Evolutionary conservation across 495 filamentous ascomycete species (phyloP).

Genomic region (Penicillium subrubescens): DNA sequence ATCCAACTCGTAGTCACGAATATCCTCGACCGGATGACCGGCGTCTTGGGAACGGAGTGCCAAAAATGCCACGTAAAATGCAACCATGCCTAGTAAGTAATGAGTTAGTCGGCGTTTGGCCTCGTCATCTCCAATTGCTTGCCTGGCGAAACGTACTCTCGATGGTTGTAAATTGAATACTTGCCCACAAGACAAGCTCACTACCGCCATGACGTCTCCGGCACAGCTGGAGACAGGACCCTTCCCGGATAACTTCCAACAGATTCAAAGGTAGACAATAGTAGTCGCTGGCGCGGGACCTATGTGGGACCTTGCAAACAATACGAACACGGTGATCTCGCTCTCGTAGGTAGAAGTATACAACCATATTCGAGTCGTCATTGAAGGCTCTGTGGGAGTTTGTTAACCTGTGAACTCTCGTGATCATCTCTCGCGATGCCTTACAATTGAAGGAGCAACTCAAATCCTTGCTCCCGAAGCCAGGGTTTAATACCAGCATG

Average conservation of each 20-base stretch:
- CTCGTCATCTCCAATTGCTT: neutral
- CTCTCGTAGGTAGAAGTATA: slow-evolving; percentile 58
- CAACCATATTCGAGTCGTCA: slow-evolving; percentile 48
- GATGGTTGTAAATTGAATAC: slow-evolving; percentile 57
- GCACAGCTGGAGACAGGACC: slow-evolving; percentile 57
- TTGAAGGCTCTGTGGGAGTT: slow-evolving; percentile 34
- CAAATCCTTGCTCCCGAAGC: slow-evolving; percentile 41
- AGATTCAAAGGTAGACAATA: slow-evolving; percentile 54
- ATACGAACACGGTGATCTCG: slow-evolving; percentile 59
- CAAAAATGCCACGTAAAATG: slow-evolving; percentile 77
- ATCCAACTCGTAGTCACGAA: slow-evolving; percentile 61
- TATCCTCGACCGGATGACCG: slow-evolving; percentile 49
- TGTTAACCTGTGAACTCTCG: neutral
- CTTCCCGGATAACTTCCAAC: slow-evolving; percentile 54
- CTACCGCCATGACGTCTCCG: slow-evolving; percentile 46
- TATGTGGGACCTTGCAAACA: slow-evolving; percentile 51
- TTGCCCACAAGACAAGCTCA: slow-evolving; percentile 56
- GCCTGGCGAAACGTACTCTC: slow-evolving; percentile 49
- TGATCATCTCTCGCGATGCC: slow-evolving; percentile 7
- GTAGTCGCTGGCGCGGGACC: slow-evolving; percentile 39
- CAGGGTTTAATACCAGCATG: slow-evolving; percentile 38
- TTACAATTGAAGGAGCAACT: slow-evolving; percentile 50
- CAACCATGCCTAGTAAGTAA: slow-evolving; percentile 59
- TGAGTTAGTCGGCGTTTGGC: slow-evolving; percentile 5
- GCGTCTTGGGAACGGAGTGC: slow-evolving; percentile 72